Conservation (phyloP, 139 green algal species). For the Chlamydomonas incerta region DNA sequence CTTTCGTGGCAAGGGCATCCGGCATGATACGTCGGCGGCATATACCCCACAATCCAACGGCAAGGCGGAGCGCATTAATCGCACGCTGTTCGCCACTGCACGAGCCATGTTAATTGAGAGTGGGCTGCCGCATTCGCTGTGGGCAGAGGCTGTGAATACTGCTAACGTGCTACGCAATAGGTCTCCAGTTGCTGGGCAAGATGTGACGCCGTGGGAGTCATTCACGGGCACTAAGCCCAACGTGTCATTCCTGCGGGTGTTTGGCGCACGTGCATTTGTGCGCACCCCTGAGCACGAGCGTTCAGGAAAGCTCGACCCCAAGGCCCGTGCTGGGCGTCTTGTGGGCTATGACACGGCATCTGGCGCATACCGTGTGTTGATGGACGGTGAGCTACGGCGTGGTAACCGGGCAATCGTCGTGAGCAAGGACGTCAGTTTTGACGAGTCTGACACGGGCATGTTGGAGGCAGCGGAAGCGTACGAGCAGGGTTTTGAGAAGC, state of each 20-base stretch:
- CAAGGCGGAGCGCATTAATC: conserved; percentile 44
- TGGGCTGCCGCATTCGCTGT: not conserved
- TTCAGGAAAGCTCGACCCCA: not conserved
- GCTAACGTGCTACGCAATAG: not conserved
- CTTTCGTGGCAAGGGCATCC: not conserved
- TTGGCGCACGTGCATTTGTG: not conserved
- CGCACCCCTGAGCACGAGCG: not conserved
- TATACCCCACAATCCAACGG: conserved; percentile 51
- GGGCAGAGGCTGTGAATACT: not conserved
- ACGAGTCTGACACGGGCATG: too few species aligned
- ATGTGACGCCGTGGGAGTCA: not conserved
- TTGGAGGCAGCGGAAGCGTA: too few species aligned
- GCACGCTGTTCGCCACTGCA: conserved; percentile 28
- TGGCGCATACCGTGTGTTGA: not conserved
- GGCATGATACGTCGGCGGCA: not conserved
- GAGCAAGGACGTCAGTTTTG: too few species aligned
- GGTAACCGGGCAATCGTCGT: not conserved
- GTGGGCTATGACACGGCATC: not conserved
- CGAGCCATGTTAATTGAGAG: conserved; percentile 1
- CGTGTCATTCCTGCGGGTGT: not conserved
- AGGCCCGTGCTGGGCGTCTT: not conserved
- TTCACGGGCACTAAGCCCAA: not conserved
- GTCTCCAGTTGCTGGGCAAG: not conserved
- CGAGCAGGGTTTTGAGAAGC: too few species aligned
- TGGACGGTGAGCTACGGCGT: not conserved